Evolutionary conservation across 208 protist species (phyloP).

Genomic region (Blastocrithidia nonstop): DNA sequence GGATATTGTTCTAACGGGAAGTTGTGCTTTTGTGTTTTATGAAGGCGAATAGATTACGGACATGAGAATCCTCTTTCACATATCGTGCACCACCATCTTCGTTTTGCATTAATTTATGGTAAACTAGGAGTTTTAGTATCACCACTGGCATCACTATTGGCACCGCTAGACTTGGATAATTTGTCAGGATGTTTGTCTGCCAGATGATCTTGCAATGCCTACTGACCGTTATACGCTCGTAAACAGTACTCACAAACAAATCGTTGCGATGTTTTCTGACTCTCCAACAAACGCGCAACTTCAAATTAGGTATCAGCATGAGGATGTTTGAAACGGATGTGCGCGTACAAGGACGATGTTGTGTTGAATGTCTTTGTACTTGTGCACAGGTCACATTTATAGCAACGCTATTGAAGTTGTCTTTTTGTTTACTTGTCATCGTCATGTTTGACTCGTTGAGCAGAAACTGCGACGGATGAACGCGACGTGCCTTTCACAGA

Average conservation of each 20-base stretch:
- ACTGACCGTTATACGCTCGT: conserved; percentile 12
- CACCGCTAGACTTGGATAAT: background rate
- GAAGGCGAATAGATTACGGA: conserved; percentile 26
- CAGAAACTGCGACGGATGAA: background rate
- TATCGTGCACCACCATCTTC: conserved; percentile 68
- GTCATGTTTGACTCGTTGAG: background rate
- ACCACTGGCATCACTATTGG: no score
- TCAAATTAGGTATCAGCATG: conserved; percentile 51
- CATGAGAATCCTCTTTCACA: conserved; percentile 65
- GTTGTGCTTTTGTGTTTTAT: conserved; percentile 39
- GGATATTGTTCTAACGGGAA: conserved; percentile 19
- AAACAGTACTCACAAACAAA: conserved; percentile 39
- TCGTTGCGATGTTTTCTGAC: conserved; percentile 6
- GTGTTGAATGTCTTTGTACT: conserved; percentile 40
- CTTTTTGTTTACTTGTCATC: no score
- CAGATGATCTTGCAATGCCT: conserved; percentile 25
- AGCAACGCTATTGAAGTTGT: conserved; percentile 10
- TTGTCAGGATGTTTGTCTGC: conserved; percentile 14
- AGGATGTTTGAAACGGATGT: conserved; percentile 77
- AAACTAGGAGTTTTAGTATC: no score
- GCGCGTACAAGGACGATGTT: conserved; percentile 64
- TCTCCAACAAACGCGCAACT: conserved; percentile 49
- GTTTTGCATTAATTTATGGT: no score
- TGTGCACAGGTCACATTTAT: conserved; percentile 53
- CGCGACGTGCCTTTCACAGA: background rate